Evolutionary conservation across 176 grass and related monocot species (phyloP).

Genomic region (Poa pratensis): DNA sequence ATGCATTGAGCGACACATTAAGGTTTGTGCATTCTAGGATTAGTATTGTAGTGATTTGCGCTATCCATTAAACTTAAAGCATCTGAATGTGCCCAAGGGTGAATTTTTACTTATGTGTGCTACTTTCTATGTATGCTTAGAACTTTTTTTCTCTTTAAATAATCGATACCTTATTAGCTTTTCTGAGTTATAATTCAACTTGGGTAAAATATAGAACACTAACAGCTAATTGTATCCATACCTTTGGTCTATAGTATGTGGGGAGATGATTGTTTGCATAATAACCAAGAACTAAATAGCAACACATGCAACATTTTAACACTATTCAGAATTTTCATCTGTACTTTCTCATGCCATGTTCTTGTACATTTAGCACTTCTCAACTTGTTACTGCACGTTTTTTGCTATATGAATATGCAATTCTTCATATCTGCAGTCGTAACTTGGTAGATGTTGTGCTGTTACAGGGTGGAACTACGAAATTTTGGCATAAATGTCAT

Average conservation of each 20-base stretch:
- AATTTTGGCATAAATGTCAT: slow-evolving; percentile 82
- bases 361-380: not conserved
- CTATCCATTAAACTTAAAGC: not conserved
- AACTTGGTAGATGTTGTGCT: not conserved
- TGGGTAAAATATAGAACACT: not conserved
- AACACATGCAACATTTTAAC: not conserved
- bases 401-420: not conserved
- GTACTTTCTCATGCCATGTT: not conserved
- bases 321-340: not conserved
- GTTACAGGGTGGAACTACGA: slow-evolving; percentile 71
- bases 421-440: not conserved
- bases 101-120: not conserved
- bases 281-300: not conserved
- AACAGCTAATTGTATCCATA: not conserved
- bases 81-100: not conserved
- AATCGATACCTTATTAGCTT: not conserved
- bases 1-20: slow-evolving; percentile 82
- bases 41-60: not conserved
- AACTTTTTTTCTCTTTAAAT: not conserved
- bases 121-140: slow-evolving; percentile 8
- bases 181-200: not conserved
- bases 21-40: slow-evolving; percentile 55
- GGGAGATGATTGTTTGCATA: not conserved
- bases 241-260: not conserved
- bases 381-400: not conserved